Percentiles rank a stretch among this genome's conserved stretches.
Evolutionary conservation across 1,284 basidiomycete species (phyloP).

Genomic region (Heterobasidion parviporum): DNA sequence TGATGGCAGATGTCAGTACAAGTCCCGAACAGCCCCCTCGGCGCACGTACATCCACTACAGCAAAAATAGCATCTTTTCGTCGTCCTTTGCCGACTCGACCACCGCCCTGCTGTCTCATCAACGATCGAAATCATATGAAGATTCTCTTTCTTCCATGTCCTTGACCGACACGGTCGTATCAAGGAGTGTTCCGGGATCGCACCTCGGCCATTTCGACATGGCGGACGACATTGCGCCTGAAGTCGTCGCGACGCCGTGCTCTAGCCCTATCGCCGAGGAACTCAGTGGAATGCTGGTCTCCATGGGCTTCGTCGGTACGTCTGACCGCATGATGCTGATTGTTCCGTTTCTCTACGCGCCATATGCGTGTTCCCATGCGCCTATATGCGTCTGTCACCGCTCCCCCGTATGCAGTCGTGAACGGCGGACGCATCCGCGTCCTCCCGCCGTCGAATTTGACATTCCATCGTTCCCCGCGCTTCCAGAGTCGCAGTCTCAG

Average conservation of each 20-base stretch:
- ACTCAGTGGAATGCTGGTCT: conserved; percentile 9
- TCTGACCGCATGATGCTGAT: neutral
- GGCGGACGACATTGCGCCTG: neutral
- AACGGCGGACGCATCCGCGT: too few species aligned
- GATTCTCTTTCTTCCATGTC: neutral
- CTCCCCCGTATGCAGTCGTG: too few species aligned
- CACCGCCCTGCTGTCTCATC: neutral
- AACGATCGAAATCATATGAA: conserved; percentile 4
- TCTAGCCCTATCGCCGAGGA: conserved; percentile 6
- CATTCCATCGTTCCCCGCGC: neutral
- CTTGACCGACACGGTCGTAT: neutral
- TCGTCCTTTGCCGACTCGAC: conserved; percentile 19
- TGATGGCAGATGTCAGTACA: neutral
- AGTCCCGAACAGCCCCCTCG: conserved; percentile 1
- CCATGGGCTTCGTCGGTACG: conserved; percentile 10
- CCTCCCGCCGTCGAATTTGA: too few species aligned
- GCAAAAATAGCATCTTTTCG: conserved; percentile 27
- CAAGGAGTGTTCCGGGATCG: conserved; percentile 3
- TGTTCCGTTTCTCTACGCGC: neutral
- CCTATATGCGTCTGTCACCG: conserved; percentile 1
- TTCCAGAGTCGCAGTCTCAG: neutral
- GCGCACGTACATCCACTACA: conserved; percentile 18
- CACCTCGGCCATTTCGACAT: neutral
- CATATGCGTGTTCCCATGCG: neutral
- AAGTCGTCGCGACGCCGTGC: neutral